Evolutionary conservation across 2,329 filamentous ascomycete species (phyloP).

Genomic region (Diaporthe batatas): DNA sequence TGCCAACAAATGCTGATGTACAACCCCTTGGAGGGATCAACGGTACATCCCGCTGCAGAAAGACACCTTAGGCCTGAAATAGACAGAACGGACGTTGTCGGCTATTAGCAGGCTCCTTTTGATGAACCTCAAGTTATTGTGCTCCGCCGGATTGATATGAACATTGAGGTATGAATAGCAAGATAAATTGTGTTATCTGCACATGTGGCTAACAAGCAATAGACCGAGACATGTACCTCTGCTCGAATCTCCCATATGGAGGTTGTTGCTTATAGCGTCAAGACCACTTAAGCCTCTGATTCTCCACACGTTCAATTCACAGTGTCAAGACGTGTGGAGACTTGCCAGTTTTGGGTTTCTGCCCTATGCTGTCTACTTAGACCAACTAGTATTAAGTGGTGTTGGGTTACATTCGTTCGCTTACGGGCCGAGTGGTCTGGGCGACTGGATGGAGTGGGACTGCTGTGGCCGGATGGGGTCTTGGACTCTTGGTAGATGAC

Average conservation of each 20-base stretch:
- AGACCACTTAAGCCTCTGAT: neutral
- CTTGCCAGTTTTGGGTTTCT: neutral
- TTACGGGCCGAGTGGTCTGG: neutral
- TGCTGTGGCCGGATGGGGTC: neutral
- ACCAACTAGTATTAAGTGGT: neutral
- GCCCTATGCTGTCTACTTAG: neutral
- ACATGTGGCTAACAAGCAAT: too few species aligned
- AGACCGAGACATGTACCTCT: neutral
- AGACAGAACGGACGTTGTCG: neutral
- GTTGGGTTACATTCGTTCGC: constrained; percentile 17
- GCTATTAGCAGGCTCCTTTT: neutral
- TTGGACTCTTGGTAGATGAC: neutral
- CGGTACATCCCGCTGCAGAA: constrained; percentile 10
- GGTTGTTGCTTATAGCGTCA: neutral
- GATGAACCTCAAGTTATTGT: neutral
- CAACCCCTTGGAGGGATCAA: constrained; percentile 3
- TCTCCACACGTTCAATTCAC: neutral
- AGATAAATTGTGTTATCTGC: neutral
- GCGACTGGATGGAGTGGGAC: neutral
- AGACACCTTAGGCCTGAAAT: neutral
- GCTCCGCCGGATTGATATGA: neutral
- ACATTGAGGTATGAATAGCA: neutral
- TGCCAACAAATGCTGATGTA: constrained; percentile 23
- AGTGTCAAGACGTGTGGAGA: neutral
- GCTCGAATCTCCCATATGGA: neutral